Conservation (phyloP, 1,284 basidiomycete genomes). For the Leccinum huronense region DNA sequence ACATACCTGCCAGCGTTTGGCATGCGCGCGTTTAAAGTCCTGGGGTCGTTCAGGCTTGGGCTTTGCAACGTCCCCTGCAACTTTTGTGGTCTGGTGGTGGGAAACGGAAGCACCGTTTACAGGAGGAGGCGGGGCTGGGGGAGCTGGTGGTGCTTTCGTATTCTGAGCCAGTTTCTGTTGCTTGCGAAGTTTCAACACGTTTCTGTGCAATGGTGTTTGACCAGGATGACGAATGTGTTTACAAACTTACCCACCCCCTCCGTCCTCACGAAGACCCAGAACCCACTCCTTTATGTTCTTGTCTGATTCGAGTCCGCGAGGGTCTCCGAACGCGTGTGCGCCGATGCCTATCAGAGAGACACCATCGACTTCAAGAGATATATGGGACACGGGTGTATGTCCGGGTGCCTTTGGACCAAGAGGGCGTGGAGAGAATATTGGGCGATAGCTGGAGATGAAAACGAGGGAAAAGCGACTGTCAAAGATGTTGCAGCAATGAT, state of each 20-base stretch:
- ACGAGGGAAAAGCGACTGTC: slow-evolving; percentile 37
- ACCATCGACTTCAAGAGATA: slow-evolving; percentile 51
- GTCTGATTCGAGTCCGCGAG: background rate
- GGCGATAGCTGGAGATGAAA: slow-evolving; percentile 44
- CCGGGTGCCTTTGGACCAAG: slow-evolving; percentile 32
- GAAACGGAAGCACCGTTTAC: slow-evolving; percentile 1
- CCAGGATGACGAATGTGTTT: slow-evolving; percentile 4
- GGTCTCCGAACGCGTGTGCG: background rate
- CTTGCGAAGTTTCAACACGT: slow-evolving; percentile 45
- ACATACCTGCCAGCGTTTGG: slow-evolving; percentile 33
- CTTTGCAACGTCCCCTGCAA: slow-evolving; percentile 2
- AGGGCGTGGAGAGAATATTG: slow-evolving; percentile 50
- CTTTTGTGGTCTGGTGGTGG: slow-evolving; percentile 7
- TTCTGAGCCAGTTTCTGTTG: slow-evolving; percentile 20
- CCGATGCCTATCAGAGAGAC: slow-evolving; percentile 39
- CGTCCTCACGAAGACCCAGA: slow-evolving; percentile 45
- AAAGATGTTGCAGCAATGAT: slow-evolving; percentile 28
- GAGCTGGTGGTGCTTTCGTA: slow-evolving; percentile 1
- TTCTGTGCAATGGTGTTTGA: slow-evolving; percentile 35
- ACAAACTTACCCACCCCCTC: slow-evolving; percentile 52
- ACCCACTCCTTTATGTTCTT: slow-evolving; percentile 46
- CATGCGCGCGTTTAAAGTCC: slow-evolving; percentile 20
- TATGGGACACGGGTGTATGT: slow-evolving; percentile 37
- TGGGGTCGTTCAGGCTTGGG: slow-evolving; percentile 12
- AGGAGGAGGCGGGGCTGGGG: background rate